Evolutionary conservation across 805 yeast genomes (phyloP).

Genomic region (Metschnikowia kofuensis): DNA sequence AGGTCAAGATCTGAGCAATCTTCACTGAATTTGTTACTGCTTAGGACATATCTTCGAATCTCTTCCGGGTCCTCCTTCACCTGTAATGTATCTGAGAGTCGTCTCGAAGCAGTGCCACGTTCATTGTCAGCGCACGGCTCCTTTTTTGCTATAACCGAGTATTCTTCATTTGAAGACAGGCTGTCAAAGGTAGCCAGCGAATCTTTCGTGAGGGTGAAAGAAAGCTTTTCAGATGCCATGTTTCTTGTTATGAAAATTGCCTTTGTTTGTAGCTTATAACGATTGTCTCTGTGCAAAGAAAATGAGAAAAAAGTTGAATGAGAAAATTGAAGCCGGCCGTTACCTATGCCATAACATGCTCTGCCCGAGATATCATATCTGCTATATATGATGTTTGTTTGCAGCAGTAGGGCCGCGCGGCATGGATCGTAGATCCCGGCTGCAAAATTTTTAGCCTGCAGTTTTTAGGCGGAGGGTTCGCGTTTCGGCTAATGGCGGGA

Average conservation of each 20-base stretch:
- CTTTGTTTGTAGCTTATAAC: too few species aligned
- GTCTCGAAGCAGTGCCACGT: background rate
- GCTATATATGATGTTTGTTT: conserved; percentile 1
- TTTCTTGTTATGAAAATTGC: background rate
- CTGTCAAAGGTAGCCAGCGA: conserved; percentile 1
- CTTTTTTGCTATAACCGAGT: background rate
- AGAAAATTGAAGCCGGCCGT: background rate
- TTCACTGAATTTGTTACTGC: conserved; percentile 33
- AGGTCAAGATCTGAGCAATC: conserved; percentile 28
- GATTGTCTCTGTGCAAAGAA: background rate
- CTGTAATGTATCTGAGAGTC: background rate
- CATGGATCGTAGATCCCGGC: conserved; percentile 12
- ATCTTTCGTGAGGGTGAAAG: background rate
- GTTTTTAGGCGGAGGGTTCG: background rate
- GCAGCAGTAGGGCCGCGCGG: background rate
- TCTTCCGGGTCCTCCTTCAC: background rate
- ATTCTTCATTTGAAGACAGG: background rate
- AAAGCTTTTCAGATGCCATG: conserved; percentile 2
- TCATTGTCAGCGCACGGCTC: background rate
- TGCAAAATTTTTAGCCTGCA: conserved; percentile 8
- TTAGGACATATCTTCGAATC: conserved; percentile 16
- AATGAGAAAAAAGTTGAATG: background rate
- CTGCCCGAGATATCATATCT: background rate
- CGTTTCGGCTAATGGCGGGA: conserved; percentile 16
- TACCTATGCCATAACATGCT: too few species aligned